Base-by-base conservation (phyloP, 768 basidiomycete genomes). In the Kwoniella europaea region DNA sequence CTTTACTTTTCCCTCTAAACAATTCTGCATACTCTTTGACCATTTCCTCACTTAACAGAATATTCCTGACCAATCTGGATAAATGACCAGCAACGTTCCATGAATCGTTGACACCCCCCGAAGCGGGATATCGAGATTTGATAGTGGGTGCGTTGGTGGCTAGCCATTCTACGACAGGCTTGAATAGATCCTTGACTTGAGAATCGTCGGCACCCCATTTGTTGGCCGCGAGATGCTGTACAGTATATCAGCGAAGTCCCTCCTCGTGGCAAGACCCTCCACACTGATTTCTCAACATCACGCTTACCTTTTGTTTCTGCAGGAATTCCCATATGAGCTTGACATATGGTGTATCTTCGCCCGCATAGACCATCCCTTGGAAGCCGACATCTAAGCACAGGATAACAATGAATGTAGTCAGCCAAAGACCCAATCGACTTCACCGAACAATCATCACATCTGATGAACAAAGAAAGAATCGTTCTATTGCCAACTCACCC, bases 351-450 rank as follows among this genome's bases (percentile, higher is more conserved):
- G 91, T 89, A 15, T 89, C 87, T 13, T 85, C 86, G n/a, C 87
- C 87, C 75, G 90, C 86, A 82, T 91, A 88, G 35, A 91, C 89
- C 91, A 93, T 92, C 46, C 92, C 92, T 84, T 92, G 90, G 86
- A 90, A 79, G 0, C 80, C 79, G 59, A 81, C 71, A 64, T 81
- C 79, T 73, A 44, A 6, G 12, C 9, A 65, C 57, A 16, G 1
- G n/a, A 10, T 4, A 52, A 20, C 24, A 13, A 55, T 12, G 7
- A 35, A 35, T 35, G 29, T 12, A 5, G 20, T 29, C 54, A n/a
- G 27, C 24, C 35, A 18, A 18, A 15, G 6, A 41, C 22, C 35
- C 6, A 24, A 53, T 62, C 13, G 10, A 18, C 10, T 18, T 35
- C 35, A 35, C 7, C 4, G 35, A 6, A 3, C 35, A 6, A 35